These are phyloP conservation scores for Aspergillus pseudonomiae DNA, from an alignment of 2,329 filamentous ascomycete species.

Conservation along the genomic window DNA sequence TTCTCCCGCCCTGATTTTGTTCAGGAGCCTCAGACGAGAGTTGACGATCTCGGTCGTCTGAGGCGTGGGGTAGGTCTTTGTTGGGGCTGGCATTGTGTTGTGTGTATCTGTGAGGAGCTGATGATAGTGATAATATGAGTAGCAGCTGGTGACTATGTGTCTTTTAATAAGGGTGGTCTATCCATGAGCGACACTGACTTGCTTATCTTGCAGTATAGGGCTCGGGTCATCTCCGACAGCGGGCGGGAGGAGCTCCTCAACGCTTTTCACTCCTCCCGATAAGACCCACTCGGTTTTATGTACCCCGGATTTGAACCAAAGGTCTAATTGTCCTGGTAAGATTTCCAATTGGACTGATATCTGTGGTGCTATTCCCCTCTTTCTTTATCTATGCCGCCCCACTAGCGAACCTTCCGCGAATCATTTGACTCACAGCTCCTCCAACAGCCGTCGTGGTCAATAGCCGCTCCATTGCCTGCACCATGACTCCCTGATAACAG, in stretches of 20 bases:
- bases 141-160: neutral
- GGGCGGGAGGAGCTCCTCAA: constrained; percentile 23
- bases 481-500: neutral
- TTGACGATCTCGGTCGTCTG: constrained; percentile 42
- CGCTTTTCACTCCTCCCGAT: constrained; percentile 1
- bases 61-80: constrained; percentile 31
- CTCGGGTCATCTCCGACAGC: neutral
- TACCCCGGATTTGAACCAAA: constrained; percentile 4
- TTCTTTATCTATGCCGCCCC: neutral
- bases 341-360: constrained; percentile 2
- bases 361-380: neutral
- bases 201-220: neutral
- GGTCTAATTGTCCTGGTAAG: neutral
- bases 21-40: constrained; percentile 48
- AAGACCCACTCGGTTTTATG: neutral
- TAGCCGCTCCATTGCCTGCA: neutral
- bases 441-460: neutral
- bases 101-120: neutral
- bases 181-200: neutral
- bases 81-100: constrained; percentile 4
- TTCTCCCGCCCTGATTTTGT: constrained; percentile 44
- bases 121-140: neutral
- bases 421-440: neutral
- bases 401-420: neutral
- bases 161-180: neutral